Base-by-base conservation (phyloP, 2,329 filamentous ascomycete species). In the Periconia sp. region DNA sequence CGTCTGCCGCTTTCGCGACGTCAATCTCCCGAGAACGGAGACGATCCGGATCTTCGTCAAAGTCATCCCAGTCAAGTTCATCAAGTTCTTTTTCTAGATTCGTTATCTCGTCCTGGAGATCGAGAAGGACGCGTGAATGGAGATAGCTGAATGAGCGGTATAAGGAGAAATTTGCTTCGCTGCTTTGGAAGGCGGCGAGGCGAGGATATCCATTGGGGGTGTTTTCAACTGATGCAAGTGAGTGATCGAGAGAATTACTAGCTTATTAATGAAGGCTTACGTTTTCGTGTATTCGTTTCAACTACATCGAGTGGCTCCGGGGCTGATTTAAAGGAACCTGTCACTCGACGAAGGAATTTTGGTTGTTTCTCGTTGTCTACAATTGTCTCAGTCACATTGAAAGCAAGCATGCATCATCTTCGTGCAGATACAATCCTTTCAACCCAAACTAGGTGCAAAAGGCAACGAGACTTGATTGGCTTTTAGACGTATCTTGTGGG, bases 81-180 rank as follows among this genome's bases (percentile, higher is more conserved):
- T 73, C 69, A 0, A 73, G 59, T 30, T 73, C 63, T 25, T 50
- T 50, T 34, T 74, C 72, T 8, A 74, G 54, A 1, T 13, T 38
- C 0, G 59, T 65, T 17, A 74, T 65, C 23, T 73, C 65, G 31
- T 67, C 63, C 48, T 74, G 72, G 5, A 71, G 35, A 17, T 68
- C 61, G 1, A 71, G 61, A 1, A 73, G 47, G 2, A 73, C 44
- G 4, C 72, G 68, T 5, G 65, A 60, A 35, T 74, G 71, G 1
- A 74, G 50, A 40, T 72, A 71, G 28, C 52, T 54, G 38, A 73
- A 74, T 4, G 61, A 63, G 4, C 72, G 59, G 45, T 73, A 74
- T 3, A 72, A 54, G 2, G 66, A 55, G 39, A 74, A 73, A 36
- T 71, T 72, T 8, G 60, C 46, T 28, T 74, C 71, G 34, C 65